Conservation (phyloP, 139 green algal species). For the Chlorella sp. region DNA sequence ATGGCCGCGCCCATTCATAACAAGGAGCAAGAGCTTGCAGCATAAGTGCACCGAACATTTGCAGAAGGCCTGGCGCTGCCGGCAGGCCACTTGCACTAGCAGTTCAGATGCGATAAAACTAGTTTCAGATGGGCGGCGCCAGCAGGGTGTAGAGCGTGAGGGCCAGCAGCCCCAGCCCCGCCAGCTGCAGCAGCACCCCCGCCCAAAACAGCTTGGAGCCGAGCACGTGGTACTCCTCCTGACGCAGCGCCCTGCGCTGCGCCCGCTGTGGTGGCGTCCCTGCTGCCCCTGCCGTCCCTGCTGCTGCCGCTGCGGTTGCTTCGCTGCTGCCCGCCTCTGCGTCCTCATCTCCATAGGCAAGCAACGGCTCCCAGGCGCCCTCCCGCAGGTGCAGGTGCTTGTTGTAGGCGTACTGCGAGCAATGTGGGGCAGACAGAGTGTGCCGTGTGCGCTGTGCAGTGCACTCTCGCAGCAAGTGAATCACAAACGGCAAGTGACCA, state of each 20-base stretch:
- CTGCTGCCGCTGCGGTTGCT: not conserved
- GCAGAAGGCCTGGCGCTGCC: too few relatives aligned
- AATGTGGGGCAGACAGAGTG: too few relatives aligned
- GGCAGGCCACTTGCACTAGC: too few relatives aligned
- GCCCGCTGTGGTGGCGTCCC: not conserved
- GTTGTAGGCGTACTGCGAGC: conserved; percentile 38
- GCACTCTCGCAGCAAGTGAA: too few relatives aligned
- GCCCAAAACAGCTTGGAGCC: conserved; percentile 36
- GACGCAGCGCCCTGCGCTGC: too few relatives aligned
- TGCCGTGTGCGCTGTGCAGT: too few relatives aligned
- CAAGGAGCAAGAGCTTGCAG: too few relatives aligned
- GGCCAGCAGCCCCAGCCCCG: conserved; percentile 15
- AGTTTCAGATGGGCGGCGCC: not conserved
- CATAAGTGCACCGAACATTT: too few relatives aligned
- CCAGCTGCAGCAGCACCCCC: not conserved
- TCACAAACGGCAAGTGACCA: too few relatives aligned
- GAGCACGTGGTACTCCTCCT: conserved; percentile 10
- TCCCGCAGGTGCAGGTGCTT: conserved; percentile 8
- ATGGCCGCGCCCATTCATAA: too few relatives aligned
- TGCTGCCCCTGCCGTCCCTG: not conserved
- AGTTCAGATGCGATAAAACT: too few relatives aligned
- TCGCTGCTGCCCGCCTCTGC: not conserved
- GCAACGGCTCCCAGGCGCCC: not conserved
- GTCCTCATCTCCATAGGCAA: not conserved
- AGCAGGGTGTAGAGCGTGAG: conserved; percentile 19